Percentiles rank a stretch among this genome's conserved stretches.
Conservation (phyloP, 257 asterid genomes). For the Gynochthodes officinalis region DNA sequence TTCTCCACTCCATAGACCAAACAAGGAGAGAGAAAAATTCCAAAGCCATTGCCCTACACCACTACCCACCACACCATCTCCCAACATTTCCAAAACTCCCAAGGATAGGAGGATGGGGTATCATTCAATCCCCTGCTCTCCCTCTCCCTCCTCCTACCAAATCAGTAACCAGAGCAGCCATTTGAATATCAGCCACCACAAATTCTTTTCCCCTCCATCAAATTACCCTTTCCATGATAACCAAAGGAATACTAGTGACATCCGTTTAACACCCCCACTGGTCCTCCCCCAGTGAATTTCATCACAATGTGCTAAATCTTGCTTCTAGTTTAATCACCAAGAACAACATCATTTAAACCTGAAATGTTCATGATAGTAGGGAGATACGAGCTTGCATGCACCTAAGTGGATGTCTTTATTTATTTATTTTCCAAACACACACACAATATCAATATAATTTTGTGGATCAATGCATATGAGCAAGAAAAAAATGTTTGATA, state of each 20-base stretch:
- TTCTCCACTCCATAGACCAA: neutral
- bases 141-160: neutral
- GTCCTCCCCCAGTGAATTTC: neutral
- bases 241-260: no score
- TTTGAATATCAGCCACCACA: no score
- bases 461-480: no score
- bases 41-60: neutral
- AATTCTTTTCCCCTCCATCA: no score
- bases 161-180: no score
- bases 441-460: no score
- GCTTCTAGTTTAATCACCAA: neutral
- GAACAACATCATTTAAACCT: neutral
- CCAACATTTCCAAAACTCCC: neutral
- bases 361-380: no score
- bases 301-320: neutral
- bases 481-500: no score
- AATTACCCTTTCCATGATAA: no score
- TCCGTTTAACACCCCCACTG: no score
- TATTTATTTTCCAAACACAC: no score
- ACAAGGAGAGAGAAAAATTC: no score
- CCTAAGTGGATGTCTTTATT: neutral
- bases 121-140: neutral
- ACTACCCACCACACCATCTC: neutral
- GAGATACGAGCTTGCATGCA: neutral
- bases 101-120: neutral